Base-by-base conservation (phyloP, 2,329 filamentous ascomycete species). In the Hypoxylon sp. region DNA sequence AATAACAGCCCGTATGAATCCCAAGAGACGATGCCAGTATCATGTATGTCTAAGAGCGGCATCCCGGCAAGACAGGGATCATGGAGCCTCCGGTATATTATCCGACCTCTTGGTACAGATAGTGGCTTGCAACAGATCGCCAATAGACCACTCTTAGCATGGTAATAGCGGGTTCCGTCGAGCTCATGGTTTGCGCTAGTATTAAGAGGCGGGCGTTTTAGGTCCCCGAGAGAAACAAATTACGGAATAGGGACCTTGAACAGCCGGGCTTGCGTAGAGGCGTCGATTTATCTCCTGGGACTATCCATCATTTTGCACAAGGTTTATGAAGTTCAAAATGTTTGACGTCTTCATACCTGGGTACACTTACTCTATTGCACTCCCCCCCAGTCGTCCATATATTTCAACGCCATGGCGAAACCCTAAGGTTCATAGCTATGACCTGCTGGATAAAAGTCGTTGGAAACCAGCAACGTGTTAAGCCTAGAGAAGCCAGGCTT, bases 151-250 rank as follows among this genome's bases (percentile, higher is more conserved):
- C 65, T 44, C 31, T 25, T 61, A 60, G 42, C 58, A 57, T 40
- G 48, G 42, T 40, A 54, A 64, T 64, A 61, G 59, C 57, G n/a
- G 50, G 56, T 61, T 63, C 60, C 55, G 50, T 48, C 33, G 54
- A 17, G 51, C 55, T 64, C 65, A 69, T 51, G 51, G 31, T 69
- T 69, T 35, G n/a, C 62, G 59, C 70, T 71, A 71, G 50, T 44
- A 55, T 20, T 25, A 54, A 42, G 31, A 6, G 40, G 51, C 61
- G 61, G 51, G 8, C 25, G 30, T 53, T 68, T 69, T 64, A 59
- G 59, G 66, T 70, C 50, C 51, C 50, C 59, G 60, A 62, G 51
- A 50, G 56, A 42, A 56, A 58, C 37, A 64, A 63, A 35, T 50
- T 68, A 61, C 35, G 27, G 20, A 42, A 56, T 64, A 64, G 22